Evolutionary conservation across 73 alveolate genomes (phyloP).

Genomic region (Durusdinium trenchii): DNA sequence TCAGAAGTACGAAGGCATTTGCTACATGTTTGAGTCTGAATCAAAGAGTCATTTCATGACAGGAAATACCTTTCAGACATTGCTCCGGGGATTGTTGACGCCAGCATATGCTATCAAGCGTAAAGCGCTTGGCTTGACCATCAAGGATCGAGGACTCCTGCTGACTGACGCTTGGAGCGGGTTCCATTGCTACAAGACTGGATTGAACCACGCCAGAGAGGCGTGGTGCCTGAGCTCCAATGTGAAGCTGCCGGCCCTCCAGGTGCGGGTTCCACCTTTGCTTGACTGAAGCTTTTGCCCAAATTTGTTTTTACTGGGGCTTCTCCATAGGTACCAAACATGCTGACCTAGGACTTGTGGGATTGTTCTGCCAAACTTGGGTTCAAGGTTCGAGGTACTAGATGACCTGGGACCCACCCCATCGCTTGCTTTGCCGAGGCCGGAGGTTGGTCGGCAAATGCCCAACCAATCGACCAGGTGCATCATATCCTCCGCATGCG

Average conservation of each 20-base stretch:
- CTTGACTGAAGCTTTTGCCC: too few relatives aligned
- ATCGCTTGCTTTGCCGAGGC: neutral
- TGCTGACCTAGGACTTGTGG: too few relatives aligned
- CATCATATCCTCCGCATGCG: neutral
- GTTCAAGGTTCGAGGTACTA: too few relatives aligned
- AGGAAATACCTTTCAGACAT: neutral
- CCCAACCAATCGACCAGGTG: constrained; percentile 8
- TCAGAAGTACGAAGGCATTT: neutral
- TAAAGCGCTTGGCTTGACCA: neutral
- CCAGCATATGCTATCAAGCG: neutral
- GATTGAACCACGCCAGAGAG: neutral
- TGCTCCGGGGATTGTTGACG: neutral
- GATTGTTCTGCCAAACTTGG: too few relatives aligned
- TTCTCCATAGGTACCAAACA: too few relatives aligned
- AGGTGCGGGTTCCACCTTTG: too few relatives aligned
- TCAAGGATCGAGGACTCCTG: neutral
- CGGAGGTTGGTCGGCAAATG: constrained; percentile 13
- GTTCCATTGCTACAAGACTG: neutral
- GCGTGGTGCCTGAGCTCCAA: neutral
- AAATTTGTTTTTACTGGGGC: too few relatives aligned
- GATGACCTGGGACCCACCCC: too few relatives aligned
- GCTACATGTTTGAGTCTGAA: neutral
- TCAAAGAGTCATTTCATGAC: neutral
- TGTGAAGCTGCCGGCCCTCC: neutral
- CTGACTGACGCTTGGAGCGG: constrained; percentile 32